Percentiles rank a stretch among this genome's conserved stretches.
phyloP scores from a whole-genome alignment of 345 rosid genomes.

The Pugionium dolabratum region DNA sequence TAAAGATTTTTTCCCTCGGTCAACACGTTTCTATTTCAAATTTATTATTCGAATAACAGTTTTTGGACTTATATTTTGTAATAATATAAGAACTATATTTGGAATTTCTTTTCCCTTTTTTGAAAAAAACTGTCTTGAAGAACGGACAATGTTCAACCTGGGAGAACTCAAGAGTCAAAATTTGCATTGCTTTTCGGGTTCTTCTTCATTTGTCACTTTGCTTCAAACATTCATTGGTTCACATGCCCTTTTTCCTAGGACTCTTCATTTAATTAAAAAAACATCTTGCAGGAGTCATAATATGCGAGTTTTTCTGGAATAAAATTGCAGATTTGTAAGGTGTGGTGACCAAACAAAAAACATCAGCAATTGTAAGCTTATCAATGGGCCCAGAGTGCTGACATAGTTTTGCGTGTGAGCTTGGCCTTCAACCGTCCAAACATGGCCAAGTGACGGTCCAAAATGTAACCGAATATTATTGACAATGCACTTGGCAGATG shows the following conservation, averaged over 20 bases:
- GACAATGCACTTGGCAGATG: conserved; percentile 24
- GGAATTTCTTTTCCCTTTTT: no score
- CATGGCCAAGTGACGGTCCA: conserved; percentile 29
- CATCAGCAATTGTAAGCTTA: conserved; percentile 21
- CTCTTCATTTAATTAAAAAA: conserved; percentile 6
- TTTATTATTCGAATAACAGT: conserved; percentile 20
- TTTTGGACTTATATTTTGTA: neutral
- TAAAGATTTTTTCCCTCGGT: conserved; percentile 11
- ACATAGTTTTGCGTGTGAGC: conserved; percentile 9
- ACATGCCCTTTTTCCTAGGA: conserved; percentile 12
- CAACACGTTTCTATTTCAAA: conserved; percentile 20
- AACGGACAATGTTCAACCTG: conserved; percentile 27
- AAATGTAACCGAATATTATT: neutral
- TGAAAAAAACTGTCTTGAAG: conserved; percentile 17
- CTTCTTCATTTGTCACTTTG: conserved; percentile 40
- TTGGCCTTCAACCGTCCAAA: conserved; percentile 31
- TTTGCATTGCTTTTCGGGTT: conserved; percentile 32
- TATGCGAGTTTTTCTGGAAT: neutral
- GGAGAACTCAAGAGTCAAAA: conserved; percentile 33
- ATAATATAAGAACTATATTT: no score
- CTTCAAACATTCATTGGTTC: conserved; percentile 39
- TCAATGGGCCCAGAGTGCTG: neutral
- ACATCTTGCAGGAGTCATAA: neutral
- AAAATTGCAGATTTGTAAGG: neutral
- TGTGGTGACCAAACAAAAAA: conserved; percentile 9